phyloP scores from a whole-genome alignment of 2,329 filamentous ascomycete species.

The Diplodia mutila region DNA sequence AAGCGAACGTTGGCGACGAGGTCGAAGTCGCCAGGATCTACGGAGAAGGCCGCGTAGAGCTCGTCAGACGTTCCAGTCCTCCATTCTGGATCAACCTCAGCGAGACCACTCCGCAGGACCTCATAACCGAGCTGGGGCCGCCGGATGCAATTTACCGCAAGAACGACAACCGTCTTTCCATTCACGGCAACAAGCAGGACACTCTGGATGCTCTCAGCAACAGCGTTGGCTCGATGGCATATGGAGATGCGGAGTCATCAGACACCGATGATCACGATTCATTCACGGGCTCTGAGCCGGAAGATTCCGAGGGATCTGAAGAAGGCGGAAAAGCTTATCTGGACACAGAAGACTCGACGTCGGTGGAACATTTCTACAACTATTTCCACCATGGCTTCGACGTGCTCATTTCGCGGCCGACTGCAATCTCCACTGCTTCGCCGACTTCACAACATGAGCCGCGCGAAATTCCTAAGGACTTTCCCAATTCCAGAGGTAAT shows the following conservation, averaged over 20 bases:
- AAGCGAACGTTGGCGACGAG: conserved; percentile 78
- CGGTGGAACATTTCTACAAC: conserved; percentile 84
- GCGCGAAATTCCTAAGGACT: background rate
- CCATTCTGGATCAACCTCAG: conserved; percentile 76
- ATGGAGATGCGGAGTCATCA: conserved; percentile 36
- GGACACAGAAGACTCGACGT: conserved; percentile 51
- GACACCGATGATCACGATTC: conserved; percentile 33
- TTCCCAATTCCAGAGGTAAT: conserved; percentile 54
- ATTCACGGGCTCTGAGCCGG: conserved; percentile 57
- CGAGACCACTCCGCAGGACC: conserved; percentile 87
- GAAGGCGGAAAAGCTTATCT: conserved; percentile 29
- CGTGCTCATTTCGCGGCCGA: conserved; percentile 81
- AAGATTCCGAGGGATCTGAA: conserved; percentile 51
- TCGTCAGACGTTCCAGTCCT: conserved; percentile 70
- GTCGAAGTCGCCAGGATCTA: conserved; percentile 78
- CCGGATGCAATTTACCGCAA: conserved; percentile 94
- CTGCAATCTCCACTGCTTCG: conserved; percentile 58
- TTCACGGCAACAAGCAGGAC: conserved; percentile 60
- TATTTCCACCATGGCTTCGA: conserved; percentile 97
- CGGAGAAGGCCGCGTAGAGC: conserved; percentile 76
- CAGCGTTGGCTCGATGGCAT: conserved; percentile 12
- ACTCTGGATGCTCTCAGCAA: conserved; percentile 39
- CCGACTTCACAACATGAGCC: conserved; percentile 59
- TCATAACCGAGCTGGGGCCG: conserved; percentile 87
- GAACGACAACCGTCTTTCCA: conserved; percentile 84